phyloP scores from a whole-genome alignment of 208 protist genomes.

The Trichomonas vaginalis region DNA sequence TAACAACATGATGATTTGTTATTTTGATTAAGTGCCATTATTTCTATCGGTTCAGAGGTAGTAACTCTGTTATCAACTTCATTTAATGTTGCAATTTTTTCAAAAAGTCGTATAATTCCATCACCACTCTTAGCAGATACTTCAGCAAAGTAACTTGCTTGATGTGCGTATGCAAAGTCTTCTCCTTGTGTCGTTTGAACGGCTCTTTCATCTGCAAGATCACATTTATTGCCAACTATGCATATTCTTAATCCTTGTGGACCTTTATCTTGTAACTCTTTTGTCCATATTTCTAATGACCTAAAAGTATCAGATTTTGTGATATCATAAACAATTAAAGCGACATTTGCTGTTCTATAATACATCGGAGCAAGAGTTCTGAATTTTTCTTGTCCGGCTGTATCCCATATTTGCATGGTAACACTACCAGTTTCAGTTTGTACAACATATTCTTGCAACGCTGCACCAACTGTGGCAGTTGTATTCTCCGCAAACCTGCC shows the following conservation, averaged over 20 bases:
- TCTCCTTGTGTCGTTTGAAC: background rate
- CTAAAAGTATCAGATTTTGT: background rate
- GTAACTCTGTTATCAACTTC: background rate
- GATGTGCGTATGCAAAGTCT: background rate
- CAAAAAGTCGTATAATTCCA: background rate
- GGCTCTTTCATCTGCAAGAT: background rate
- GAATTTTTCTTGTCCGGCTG: background rate
- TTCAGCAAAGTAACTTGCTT: background rate
- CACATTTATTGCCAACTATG: background rate
- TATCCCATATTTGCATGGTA: slow-evolving; percentile 15
- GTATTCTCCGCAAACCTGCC: background rate
- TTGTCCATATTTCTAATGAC: background rate
- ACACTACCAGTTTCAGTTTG: background rate
- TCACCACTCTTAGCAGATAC: background rate
- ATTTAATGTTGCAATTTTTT: background rate
- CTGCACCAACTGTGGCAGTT: background rate
- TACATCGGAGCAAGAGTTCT: slow-evolving; percentile 4
- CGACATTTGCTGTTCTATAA: slow-evolving; percentile 5
- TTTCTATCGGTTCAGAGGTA: background rate
- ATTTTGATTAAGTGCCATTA: background rate
- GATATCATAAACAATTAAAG: background rate
- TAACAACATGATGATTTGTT: background rate
- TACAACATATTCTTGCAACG: background rate
- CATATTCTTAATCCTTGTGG: background rate
- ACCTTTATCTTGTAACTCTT: background rate